phyloP scores from a whole-genome alignment of 2,329 filamentous ascomycete genomes.

The Xylariaceae sp. region DNA sequence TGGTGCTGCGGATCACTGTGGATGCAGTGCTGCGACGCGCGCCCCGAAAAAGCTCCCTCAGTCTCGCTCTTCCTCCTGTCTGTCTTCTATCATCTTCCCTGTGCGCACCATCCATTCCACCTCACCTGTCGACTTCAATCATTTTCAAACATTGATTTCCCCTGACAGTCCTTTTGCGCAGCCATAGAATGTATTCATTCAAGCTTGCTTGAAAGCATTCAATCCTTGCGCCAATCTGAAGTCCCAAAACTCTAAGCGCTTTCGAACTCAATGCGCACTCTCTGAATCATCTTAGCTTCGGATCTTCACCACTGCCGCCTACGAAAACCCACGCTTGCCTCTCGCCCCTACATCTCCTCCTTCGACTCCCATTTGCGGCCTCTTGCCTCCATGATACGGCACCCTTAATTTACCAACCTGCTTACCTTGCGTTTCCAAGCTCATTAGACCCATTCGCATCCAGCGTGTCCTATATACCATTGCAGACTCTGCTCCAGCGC shows the following conservation, averaged over 20 bases:
- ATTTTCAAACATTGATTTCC: not conserved
- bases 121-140: slow-evolving; percentile 4
- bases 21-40: slow-evolving; percentile 27
- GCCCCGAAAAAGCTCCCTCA: slow-evolving; percentile 22
- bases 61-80: slow-evolving; percentile 19
- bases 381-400: not conserved
- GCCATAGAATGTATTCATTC: slow-evolving; percentile 10
- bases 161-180: slow-evolving; percentile 1
- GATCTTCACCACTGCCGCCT: not conserved
- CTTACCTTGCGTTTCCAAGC: not conserved
- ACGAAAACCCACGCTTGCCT: not conserved
- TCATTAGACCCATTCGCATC: not conserved
- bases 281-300: slow-evolving; percentile 3
- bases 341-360: not conserved
- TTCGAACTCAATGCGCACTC: slow-evolving; percentile 10
- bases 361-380: not conserved
- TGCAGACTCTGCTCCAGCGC: slow-evolving; percentile 1
- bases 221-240: not conserved
- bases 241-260: not conserved
- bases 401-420: not conserved
- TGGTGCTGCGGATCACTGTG: slow-evolving; percentile 2
- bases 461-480: slow-evolving; percentile 11
- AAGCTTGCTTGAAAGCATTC: slow-evolving; percentile 11
- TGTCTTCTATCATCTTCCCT: slow-evolving; percentile 19
- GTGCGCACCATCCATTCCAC: slow-evolving; percentile 3